A percentile compares a stretch with the other conserved stretches of the same genome.
Conservation (phyloP, 2,329 filamentous ascomycete genomes). For the Pseudonectria foliicola region DNA sequence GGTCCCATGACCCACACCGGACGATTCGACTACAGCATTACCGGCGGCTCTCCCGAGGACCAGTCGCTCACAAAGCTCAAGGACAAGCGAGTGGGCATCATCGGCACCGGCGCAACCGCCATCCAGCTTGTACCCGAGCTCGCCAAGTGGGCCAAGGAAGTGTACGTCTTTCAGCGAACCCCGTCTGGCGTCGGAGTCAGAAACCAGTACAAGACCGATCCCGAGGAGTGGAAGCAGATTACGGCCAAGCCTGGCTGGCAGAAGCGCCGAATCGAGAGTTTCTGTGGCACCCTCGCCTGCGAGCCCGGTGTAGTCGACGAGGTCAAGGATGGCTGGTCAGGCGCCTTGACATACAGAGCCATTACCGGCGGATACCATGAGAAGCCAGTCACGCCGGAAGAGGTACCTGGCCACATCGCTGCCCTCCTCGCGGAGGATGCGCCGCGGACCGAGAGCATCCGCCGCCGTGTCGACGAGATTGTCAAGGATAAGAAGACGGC, state of each 20-base stretch:
- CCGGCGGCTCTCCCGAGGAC: conserved; percentile 33
- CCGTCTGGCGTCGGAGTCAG: conserved; percentile 36
- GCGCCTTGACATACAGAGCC: conserved; percentile 29
- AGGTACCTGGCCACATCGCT: conserved; percentile 10
- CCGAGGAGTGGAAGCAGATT: conserved; percentile 31
- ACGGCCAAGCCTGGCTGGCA: conserved; percentile 38
- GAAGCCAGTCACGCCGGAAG: conserved; percentile 8
- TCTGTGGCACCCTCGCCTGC: neutral
- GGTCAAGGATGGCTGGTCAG: conserved; percentile 1
- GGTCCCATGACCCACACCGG: conserved; percentile 39
- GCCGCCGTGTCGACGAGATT: conserved; percentile 37
- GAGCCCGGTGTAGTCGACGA: neutral
- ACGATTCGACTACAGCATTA: conserved; percentile 37
- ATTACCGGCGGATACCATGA: conserved; percentile 21
- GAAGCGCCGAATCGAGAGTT: neutral
- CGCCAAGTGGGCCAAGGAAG: conserved; percentile 38
- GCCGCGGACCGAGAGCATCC: conserved; percentile 33
- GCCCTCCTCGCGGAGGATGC: conserved; percentile 31
- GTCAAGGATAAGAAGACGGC: conserved; percentile 46
- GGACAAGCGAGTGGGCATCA: conserved; percentile 39
- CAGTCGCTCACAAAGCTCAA: conserved; percentile 37
- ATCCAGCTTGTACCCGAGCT: conserved; percentile 39
- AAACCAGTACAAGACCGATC: conserved; percentile 33
- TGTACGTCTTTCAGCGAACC: conserved; percentile 52
- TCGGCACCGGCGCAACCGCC: conserved; percentile 44